Conservation (phyloP, 805 yeast genomes). For the Torulaspora delbrueckii region DNA sequence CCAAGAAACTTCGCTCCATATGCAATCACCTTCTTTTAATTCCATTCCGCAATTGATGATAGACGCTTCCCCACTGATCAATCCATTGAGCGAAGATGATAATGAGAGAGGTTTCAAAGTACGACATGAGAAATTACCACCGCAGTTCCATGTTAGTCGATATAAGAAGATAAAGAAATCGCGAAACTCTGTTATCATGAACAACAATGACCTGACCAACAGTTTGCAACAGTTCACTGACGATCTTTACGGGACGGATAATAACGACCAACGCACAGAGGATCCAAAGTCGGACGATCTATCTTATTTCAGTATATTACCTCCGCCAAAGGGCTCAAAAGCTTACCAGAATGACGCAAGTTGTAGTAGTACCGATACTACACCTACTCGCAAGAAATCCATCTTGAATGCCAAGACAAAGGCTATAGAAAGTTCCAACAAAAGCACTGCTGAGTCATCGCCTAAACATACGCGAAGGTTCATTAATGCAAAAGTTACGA, state of each 20-base stretch:
- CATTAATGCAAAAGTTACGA: conserved; percentile 23
- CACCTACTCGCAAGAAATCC: conserved; percentile 25
- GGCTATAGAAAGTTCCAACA: background rate
- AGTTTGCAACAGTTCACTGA: conserved; percentile 35
- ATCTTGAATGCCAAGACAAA: conserved; percentile 14
- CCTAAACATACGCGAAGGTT: conserved; percentile 19
- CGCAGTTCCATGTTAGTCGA: conserved; percentile 16
- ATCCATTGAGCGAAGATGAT: conserved; percentile 1
- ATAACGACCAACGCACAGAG: conserved; percentile 2
- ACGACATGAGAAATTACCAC: conserved; percentile 9
- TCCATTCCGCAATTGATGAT: conserved; percentile 16
- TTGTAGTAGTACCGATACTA: conserved; percentile 14
- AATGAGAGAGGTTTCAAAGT: conserved; percentile 5
- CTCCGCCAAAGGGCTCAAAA: conserved; percentile 12
- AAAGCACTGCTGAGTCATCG: conserved; percentile 15
- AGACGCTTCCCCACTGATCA: conserved; percentile 21
- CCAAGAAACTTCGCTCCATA: conserved; percentile 17
- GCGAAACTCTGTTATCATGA: conserved; percentile 27
- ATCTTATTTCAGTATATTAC: conserved; percentile 15
- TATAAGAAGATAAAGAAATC: conserved; percentile 29
- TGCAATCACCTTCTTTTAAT: conserved; percentile 21
- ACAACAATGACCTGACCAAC: conserved; percentile 30
- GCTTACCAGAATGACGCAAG: conserved; percentile 6
- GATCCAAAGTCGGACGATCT: conserved; percentile 7
- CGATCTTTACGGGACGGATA: conserved; percentile 33